These are phyloP conservation scores for Pueraria montana DNA, from an alignment of 306 rosid species.

Conservation along the genomic window DNA sequence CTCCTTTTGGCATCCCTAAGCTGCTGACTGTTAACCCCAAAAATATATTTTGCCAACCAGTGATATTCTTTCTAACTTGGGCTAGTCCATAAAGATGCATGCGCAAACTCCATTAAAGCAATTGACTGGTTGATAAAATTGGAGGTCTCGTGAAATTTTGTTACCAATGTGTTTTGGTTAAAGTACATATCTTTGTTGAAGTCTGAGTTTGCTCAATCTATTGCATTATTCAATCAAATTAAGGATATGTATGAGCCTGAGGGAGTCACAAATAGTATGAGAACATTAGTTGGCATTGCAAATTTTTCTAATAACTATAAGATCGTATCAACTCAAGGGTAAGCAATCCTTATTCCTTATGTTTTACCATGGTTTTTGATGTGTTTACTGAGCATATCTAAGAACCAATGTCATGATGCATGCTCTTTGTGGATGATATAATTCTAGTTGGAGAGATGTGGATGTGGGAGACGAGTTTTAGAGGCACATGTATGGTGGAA, in stretches of 20 bases:
- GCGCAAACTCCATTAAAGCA: neutral
- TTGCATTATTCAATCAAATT: neutral
- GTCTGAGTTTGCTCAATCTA: neutral
- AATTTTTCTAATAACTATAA: too few species aligned
- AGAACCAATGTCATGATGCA: neutral
- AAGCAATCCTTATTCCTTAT: too few species aligned
- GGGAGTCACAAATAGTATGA: too few species aligned
- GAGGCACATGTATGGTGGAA: neutral
- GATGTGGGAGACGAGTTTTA: too few species aligned
- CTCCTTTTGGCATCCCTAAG: neutral
- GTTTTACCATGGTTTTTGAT: too few species aligned
- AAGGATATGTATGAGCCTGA: too few species aligned
- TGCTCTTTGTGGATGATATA: neutral
- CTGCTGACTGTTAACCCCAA: neutral
- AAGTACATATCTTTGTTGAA: neutral
- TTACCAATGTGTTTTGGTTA: neutral
- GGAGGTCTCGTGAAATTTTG: neutral
- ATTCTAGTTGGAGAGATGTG: too few species aligned
- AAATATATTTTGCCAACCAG: neutral
- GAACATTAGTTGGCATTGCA: neutral
- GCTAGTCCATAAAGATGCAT: slow-evolving; percentile 12
- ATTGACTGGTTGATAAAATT: slow-evolving; percentile 2
- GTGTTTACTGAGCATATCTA: too few species aligned
- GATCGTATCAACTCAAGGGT: too few species aligned
- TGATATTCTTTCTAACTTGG: slow-evolving; percentile 2